Base-by-base conservation (phyloP, 331 rosid species). In the Prunus yedoensis region DNA sequence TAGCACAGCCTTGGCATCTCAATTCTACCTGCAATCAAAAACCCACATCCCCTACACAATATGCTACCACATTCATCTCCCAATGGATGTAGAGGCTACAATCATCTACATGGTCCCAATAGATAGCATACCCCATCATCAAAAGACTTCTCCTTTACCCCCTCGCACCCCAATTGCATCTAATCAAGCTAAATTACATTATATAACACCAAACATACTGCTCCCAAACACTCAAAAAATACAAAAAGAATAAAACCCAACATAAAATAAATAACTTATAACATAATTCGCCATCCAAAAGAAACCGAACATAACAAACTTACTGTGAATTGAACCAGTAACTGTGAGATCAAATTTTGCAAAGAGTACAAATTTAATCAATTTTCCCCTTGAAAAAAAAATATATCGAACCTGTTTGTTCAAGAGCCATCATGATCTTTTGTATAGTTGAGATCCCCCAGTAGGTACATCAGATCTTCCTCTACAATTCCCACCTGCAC, bases 351-450 rank as follows among this genome's bases (percentile, higher is more conserved):
- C 70, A 74, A 74, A 60, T 74, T 59, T 18, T 3, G 14, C 12
- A 18, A 21, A 74, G 38, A 62, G 18, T 1, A 18, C 8, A 63
- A 27, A 1, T 9, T 32, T 1, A 11, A 59, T 8, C 66, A 17
- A 54, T 27, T n/a, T 43, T 66, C 49, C 47, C 56, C 23, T 76
- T 21, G 21, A 56, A 35, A 17, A 50, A 76, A 27, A n/a, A 0
- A n/a, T 1, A 82, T 68, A n/a, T 17, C 75, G 71, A 65, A 93
- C 98, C 96, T 79, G 87, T 79, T 56, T 80, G 87, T 85, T 93
- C 95, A 93, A 86, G 96, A 87, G 94, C 90, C 98, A 85, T 93
- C 91, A 84, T 87, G 96, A 85, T 90, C 91, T 75, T 76, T 80
- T 68, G 88, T 85, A 77, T 73, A 90, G 79, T 76, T 74, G 76